Evolutionary conservation across 2,329 filamentous ascomycete genomes (phyloP).

Genomic region (Cordyceps cicadae): DNA sequence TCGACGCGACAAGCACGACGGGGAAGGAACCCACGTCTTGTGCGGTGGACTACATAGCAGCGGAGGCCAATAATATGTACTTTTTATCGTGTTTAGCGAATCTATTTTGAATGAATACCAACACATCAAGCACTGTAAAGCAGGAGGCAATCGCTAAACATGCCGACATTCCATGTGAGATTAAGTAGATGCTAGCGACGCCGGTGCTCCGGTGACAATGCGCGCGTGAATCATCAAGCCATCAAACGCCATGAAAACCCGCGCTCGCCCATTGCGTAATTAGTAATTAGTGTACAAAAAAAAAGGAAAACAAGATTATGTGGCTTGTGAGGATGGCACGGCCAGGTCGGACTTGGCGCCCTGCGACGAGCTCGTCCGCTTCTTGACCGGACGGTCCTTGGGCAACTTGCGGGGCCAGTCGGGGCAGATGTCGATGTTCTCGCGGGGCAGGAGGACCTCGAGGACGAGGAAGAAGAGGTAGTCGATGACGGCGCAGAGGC

Average conservation of each 20-base stretch:
- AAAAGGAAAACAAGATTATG: neutral
- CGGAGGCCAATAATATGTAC: neutral
- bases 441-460: conserved; percentile 78
- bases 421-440: conserved; percentile 78
- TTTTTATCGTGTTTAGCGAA: neutral
- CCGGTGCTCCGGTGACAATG: neutral
- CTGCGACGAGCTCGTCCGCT: conserved; percentile 26
- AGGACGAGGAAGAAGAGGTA: conserved; percentile 84
- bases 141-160: neutral
- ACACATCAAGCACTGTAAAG: neutral
- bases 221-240: neutral
- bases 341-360: conserved; percentile 4
- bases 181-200: neutral
- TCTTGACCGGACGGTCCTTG: conserved; percentile 10
- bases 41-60: neutral
- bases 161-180: neutral
- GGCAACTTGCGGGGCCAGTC: conserved; percentile 77
- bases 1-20: neutral
- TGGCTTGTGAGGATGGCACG: too few relatives aligned
- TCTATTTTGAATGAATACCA: neutral
- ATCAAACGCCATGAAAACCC: neutral
- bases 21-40: neutral
- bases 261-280: neutral
- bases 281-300: neutral
- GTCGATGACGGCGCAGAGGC: conserved; percentile 87